A percentile compares a stretch with the other conserved stretches of the same genome.
Evolutionary conservation across 1,284 basidiomycete species (phyloP).

Genomic region (Marasmius tenuissimus): DNA sequence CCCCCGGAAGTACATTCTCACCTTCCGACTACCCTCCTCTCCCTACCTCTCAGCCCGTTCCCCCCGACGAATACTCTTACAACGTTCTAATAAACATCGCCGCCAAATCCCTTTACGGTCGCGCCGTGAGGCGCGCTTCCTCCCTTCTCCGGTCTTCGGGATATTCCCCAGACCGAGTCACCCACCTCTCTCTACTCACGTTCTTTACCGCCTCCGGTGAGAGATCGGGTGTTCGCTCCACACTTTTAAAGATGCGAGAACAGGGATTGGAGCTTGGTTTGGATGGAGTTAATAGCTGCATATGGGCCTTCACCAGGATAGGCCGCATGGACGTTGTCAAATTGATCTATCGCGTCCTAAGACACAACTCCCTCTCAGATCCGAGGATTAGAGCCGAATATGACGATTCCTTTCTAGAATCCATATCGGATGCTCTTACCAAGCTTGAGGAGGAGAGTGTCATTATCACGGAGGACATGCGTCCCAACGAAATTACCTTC

Average conservation of each 20-base stretch:
- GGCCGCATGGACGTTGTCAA: slow-evolving; percentile 54
- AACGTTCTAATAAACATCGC: slow-evolving; percentile 68
- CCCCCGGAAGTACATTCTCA: slow-evolving; percentile 43
- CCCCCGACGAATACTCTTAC: slow-evolving; percentile 67
- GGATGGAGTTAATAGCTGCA: slow-evolving; percentile 63
- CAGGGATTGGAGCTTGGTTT: slow-evolving; percentile 54
- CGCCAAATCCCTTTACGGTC: slow-evolving; percentile 43
- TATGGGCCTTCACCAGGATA: slow-evolving; percentile 64
- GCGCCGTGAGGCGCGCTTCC: slow-evolving; percentile 50
- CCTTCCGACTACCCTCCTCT: slow-evolving; percentile 13
- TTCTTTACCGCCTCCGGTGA: slow-evolving; percentile 50
- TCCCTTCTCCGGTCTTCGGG: slow-evolving; percentile 52
- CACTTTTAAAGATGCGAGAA: slow-evolving; percentile 49
- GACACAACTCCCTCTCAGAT: slow-evolving; percentile 45
- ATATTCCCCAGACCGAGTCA: slow-evolving; percentile 56
- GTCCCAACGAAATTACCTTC: slow-evolving; percentile 68
- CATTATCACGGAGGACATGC: slow-evolving; percentile 39
- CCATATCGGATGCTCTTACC: slow-evolving; percentile 24
- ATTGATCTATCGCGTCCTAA: slow-evolving; percentile 63
- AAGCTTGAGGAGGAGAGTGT: slow-evolving; percentile 43
- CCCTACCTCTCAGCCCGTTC: slow-evolving; percentile 13
- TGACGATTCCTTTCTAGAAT: slow-evolving; percentile 23
- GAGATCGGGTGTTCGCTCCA: slow-evolving; percentile 53
- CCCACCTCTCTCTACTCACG: slow-evolving; percentile 58
- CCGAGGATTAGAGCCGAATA: slow-evolving; percentile 28